Base-by-base conservation (phyloP, 2,329 filamentous ascomycete species). In the Cercospora janseana region DNA sequence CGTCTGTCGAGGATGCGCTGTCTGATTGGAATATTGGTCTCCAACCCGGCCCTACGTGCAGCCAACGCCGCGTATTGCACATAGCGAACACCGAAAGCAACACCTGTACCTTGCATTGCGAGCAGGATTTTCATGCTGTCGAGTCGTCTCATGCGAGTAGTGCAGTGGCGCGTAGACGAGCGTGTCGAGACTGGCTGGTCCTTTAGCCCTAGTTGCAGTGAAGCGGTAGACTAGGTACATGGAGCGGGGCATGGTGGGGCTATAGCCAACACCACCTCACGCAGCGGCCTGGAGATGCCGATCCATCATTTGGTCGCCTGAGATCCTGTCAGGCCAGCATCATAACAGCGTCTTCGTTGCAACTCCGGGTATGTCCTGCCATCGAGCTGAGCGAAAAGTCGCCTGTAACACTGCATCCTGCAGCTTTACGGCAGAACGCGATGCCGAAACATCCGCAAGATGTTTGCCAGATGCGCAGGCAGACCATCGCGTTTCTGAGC, bases 391-490 rank as follows among this genome's bases (percentile, higher is more conserved):
- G 20, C 31, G 13, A 18, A 8, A 15, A 13, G 9, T 26, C 12
- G 16, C 21, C 4, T 2, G 12, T 41, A 15, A 23, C 37, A 10
- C 10, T 24, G 18, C 21, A 7, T n/a, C 15, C 20, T 18, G 13
- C 16, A 21, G 21, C 12, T 41, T 3, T 12, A 15, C 9, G 32
- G 32, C 32, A 59, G 26, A 15, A 60, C 50, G 18, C 41, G 46
- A 23, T 54, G 23, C 4, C 38, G 29, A 35, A 63, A 60, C 4
- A 35, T 32, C 13, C 47, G 3, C 12, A 64, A 43, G 10, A 64
- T 38, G 27, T 55, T 48, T 9, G 38, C 40, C 5, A 63, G 44
- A 47, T 62, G 60, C 16, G 38, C 32, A 23, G 47, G 52, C 24
- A 59, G 28, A 12, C 15, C 23, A 13, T 12, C 5, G 12, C 35